A percentile compares a stretch with the other conserved stretches of the same genome.
Evolutionary conservation across 345 rosid species (phyloP).

Genomic region (Populus tremula): DNA sequence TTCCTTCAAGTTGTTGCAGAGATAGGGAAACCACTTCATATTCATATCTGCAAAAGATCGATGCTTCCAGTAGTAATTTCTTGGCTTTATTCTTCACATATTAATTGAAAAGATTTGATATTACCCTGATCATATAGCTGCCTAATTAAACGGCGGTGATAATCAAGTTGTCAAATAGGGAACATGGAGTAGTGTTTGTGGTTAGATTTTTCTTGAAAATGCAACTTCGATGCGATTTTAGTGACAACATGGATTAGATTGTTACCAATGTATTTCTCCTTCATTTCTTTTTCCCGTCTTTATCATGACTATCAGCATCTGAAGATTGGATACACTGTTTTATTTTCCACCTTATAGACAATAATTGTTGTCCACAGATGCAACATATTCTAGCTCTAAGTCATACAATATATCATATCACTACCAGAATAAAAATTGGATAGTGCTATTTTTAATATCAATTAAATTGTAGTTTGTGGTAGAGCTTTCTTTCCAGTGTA

Average conservation of each 20-base stretch:
- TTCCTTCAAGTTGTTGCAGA: not conserved
- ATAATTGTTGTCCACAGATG: not conserved
- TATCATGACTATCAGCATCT: not conserved
- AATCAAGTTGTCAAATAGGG: not conserved
- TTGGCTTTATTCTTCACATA: not conserved
- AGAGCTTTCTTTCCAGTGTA: not conserved
- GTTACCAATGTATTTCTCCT: not conserved
- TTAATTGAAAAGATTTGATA: not conserved
- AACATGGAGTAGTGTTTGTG: not conserved
- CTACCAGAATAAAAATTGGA: not conserved
- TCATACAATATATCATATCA: not conserved
- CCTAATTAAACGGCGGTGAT: not conserved
- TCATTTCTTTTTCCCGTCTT: not conserved
- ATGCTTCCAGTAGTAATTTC: constrained; percentile 1
- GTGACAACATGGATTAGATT: not conserved
- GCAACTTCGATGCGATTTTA: not conserved
- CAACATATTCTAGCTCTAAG: not conserved
- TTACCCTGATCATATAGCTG: too few relatives aligned
- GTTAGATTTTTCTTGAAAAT: not conserved
- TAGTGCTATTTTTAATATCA: not conserved
- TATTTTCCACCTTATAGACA: not conserved
- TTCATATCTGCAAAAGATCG: not conserved
- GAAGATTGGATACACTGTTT: not conserved
- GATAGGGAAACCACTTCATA: not conserved
- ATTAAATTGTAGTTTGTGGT: not conserved